Conservation (phyloP, 352 stramenopile genomes). For the Nothophytophthora sp. region DNA sequence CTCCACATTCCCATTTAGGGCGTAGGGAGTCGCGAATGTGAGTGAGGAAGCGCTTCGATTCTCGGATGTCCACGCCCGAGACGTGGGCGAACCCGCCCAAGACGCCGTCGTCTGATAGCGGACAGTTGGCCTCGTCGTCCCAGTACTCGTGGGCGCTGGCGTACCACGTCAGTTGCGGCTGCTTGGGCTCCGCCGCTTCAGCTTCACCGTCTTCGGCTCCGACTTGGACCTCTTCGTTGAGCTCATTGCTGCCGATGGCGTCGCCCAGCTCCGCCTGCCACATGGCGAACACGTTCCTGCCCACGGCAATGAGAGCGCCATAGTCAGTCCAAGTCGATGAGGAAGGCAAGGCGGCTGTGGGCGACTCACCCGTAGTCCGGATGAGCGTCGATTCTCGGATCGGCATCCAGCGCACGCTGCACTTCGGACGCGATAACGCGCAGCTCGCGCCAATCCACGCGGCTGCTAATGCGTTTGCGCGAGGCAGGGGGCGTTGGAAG, state of each 20-base stretch:
- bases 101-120: slow-evolving; percentile 92
- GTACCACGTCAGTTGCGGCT: slow-evolving; percentile 55
- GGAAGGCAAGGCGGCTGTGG: background rate
- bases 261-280: slow-evolving; percentile 65
- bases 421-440: slow-evolving; percentile 47
- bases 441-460: slow-evolving; percentile 66
- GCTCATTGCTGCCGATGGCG: slow-evolving; percentile 5
- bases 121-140: slow-evolving; percentile 91
- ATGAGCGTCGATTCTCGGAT: slow-evolving; percentile 48
- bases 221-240: slow-evolving; percentile 5
- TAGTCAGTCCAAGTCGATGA: background rate
- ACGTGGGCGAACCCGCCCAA: slow-evolving; percentile 91
- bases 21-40: slow-evolving; percentile 38
- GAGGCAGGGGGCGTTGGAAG: slow-evolving; percentile 8
- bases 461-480: slow-evolving; percentile 19
- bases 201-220: background rate
- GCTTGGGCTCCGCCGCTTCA: background rate
- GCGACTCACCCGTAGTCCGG: slow-evolving; percentile 57
- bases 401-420: slow-evolving; percentile 64
- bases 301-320: background rate
- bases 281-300: slow-evolving; percentile 74
- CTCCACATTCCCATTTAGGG: slow-evolving; percentile 48
- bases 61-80: slow-evolving; percentile 76
- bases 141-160: slow-evolving; percentile 76
- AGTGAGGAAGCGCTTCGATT: slow-evolving; percentile 66